phyloP scores from a whole-genome alignment of 305 asterid genomes.

The Galium porrigens region DNA sequence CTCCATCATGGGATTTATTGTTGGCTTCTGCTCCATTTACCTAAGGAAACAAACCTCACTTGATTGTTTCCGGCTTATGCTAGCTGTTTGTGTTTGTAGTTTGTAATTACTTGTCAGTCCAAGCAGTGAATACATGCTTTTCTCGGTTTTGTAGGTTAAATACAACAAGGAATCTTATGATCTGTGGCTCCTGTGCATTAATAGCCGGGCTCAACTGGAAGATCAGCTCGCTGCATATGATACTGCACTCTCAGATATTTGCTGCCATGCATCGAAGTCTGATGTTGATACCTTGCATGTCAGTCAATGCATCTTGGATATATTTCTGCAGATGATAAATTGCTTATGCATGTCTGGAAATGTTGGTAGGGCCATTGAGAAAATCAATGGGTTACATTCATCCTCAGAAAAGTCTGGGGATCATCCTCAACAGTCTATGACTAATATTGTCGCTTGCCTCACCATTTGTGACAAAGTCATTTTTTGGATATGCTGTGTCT shows the following conservation, averaged over 20 bases:
- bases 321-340: constrained; percentile 35
- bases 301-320: constrained; percentile 33
- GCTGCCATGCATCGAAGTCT: constrained; percentile 17
- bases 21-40: neutral
- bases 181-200: constrained; percentile 37
- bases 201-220: constrained; percentile 29
- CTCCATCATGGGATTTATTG: neutral
- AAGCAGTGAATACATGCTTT: neutral
- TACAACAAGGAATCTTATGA: constrained; percentile 26
- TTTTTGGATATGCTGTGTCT: constrained; percentile 34
- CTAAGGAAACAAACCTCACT: neutral
- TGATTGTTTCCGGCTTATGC: neutral
- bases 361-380: constrained; percentile 26
- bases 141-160: constrained; percentile 24
- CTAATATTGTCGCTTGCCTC: constrained; percentile 23
- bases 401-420: constrained; percentile 19
- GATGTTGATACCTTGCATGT: constrained; percentile 17
- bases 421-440: constrained; percentile 15
- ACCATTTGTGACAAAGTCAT: constrained; percentile 29
- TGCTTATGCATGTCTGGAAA: constrained; percentile 35
- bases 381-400: constrained; percentile 22
- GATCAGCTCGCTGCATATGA: constrained; percentile 34
- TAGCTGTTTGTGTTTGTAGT: neutral
- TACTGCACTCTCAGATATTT: constrained; percentile 29
- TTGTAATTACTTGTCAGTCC: neutral